Evolutionary conservation across 1,284 basidiomycete genomes (phyloP), one percentile per base, ranked within the genome.

Genomic region (Salmacisia buchloeana): DNA sequence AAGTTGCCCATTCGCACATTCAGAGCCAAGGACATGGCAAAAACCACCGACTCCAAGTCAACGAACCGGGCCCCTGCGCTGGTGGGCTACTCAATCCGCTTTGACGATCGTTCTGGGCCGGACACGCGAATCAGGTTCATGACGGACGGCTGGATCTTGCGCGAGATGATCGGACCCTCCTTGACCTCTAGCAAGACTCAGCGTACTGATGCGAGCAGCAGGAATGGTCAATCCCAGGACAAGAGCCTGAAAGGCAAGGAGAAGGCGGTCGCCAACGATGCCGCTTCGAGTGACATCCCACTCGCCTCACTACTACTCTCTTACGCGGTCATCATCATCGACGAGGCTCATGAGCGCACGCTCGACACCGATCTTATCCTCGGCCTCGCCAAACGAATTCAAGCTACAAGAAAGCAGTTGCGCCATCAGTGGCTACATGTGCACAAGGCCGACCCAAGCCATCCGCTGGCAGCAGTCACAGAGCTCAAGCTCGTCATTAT

Each of bases 281-380:
- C 52, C 2, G 31, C 39, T 7, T 45, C 62, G 9, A 41, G 60
- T 5, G 46, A 63, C 15, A 52, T 71, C 21, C 62, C n/a, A 43
- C 12, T 69, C 64, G 41, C 63, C 61, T 54, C 49, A 75, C 81
- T 89, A n/a, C 83, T 97, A 57, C 86, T 86, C 61, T 86, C 85
- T 54, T 98, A 97, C 81, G 91, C 90, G 73, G 86, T 94, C 15
- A 84, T 99, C 63, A 86, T 98, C 66, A 87, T 99, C 59, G 94
- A 99, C 77, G 94, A 99, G 79, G 94, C 94, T 2, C 96, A 99
- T 82, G 94, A 99, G 78, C 86, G 94, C 52, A 96, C 93, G 0
- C 83, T 99, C 39, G 86, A 94, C 39, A 97, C 94, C 4, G 94
- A 99, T 81, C 84, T 98, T 64, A 84, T 97, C n/a, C 86, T 98